phyloP scores from a whole-genome alignment of 371 early-diverging fungal species.

The Entomophthora muscae region DNA sequence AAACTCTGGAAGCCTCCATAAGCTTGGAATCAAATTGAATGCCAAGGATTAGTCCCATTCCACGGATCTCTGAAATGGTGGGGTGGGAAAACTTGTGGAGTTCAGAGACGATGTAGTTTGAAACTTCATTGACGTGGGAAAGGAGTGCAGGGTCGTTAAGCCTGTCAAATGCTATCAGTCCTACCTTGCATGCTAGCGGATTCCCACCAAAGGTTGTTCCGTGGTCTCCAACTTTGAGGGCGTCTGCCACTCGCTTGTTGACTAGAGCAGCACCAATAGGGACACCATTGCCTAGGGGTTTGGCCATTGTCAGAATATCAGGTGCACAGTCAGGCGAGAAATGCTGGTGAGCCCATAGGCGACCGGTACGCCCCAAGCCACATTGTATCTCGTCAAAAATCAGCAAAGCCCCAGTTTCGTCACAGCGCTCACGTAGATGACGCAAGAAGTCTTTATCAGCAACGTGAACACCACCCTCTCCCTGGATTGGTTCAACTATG shows the following conservation, averaged over 20 bases:
- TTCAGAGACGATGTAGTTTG: conserved; percentile 27
- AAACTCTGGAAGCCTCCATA: conserved; percentile 42
- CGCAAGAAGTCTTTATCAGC: conserved; percentile 52
- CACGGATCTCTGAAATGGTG: conserved; percentile 57
- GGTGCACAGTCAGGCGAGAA: conserved; percentile 46
- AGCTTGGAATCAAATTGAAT: conserved; percentile 28
- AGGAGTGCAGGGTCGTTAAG: conserved; percentile 52
- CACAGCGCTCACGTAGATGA: conserved; percentile 53
- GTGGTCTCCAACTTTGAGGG: conserved; percentile 73
- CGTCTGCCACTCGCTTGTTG: conserved; percentile 48
- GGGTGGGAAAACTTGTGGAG: conserved; percentile 28
- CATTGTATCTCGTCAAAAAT: conserved; percentile 96
- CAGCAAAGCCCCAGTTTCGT: conserved; percentile 63
- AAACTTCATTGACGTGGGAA: conserved; percentile 33
- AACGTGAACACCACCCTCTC: conserved; percentile 79
- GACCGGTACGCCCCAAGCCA: conserved; percentile 85
- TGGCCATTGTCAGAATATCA: conserved; percentile 87
- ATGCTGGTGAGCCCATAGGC: conserved; percentile 70
- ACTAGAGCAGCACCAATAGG: conserved; percentile 89
- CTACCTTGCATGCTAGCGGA: conserved; percentile 69
- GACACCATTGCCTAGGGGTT: conserved; percentile 88
- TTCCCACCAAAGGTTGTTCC: conserved; percentile 95
- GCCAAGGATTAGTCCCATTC: conserved; percentile 71
- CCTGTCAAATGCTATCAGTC: conserved; percentile 44
- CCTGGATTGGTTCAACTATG: conserved; percentile 90